Evolutionary conservation across 1,284 basidiomycete genomes (phyloP), one percentile per base, ranked within the genome.

Genomic region (Sanghuangporus weigelae): DNA sequence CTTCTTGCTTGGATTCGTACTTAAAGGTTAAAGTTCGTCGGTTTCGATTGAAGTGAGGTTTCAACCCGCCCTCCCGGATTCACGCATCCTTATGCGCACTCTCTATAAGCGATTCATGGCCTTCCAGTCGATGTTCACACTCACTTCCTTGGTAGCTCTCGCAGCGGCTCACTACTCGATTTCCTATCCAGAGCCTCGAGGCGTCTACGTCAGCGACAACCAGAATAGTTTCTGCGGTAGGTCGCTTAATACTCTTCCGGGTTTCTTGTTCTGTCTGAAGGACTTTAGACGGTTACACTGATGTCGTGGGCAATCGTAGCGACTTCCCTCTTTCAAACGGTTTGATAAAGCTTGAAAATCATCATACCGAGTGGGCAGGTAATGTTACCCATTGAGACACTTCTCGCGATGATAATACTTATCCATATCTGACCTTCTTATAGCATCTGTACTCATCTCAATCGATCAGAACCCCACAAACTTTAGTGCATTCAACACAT

Each of bases 121-220:
- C 77, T 72, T 71, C 60, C 48, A 36, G 31, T 48, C 49, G 11
- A 70, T 79, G 64, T 40, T 72, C 39, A 60, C 73, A 46, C 50
- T 78, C 50, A 51, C 73, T 55, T 66, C 68, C 8, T 68, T 80
- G 42, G 68, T 77, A 14, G 70, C 77, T 38, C 71, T 78, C 16
- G 79, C 76, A 1, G 74, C 76, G 39, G 86, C 83, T 12, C 87
- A 89, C 71, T 88, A 87, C 71, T 81, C 78, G 23, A 78, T 88
- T 35, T 77, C 82, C 65, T 88, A 82, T 68, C 86, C 87, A 26
- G 68, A 73, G 8, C 81, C 84, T 36, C 78, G 86, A 59, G 86
- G 86, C 1, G 69, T 69, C 0, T 86, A 86, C 68, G 78, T 79
- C 53, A 71, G 81, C 39, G 77, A 83, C 63, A 73, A 75, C 19